A percentile compares a stretch with the other conserved stretches of the same genome.
Conservation (phyloP, 1,284 basidiomycete genomes). For the Ganoderma meredithae region DNA sequence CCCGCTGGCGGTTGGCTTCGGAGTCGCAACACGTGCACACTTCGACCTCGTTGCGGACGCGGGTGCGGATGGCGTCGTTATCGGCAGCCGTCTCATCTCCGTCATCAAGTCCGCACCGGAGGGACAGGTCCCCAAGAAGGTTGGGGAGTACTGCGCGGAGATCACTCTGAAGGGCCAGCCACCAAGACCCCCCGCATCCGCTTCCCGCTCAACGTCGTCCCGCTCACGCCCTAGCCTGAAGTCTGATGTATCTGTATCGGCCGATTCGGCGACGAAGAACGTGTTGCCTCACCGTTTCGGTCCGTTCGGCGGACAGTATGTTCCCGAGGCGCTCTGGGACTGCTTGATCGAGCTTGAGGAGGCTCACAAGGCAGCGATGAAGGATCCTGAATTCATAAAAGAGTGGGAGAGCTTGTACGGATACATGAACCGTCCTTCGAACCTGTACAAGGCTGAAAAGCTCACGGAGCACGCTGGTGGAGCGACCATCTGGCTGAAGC, state of each 20-base stretch:
- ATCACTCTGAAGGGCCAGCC: conserved; percentile 70
- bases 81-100: conserved; percentile 88
- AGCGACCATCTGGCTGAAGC: conserved; percentile 97
- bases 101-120: conserved; percentile 76
- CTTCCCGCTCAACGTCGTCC: conserved; percentile 32
- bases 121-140: conserved; percentile 61
- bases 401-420: conserved; percentile 91
- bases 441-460: conserved; percentile 75
- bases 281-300: conserved; percentile 89
- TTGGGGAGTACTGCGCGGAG: conserved; percentile 80
- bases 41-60: conserved; percentile 86
- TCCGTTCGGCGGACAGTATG: conserved; percentile 96
- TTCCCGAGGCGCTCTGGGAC: conserved; percentile 94
- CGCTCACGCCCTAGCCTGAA: conserved; percentile 35
- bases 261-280: conserved; percentile 46
- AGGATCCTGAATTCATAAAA: conserved; percentile 92
- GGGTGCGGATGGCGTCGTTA: conserved; percentile 95
- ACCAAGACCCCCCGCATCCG: conserved; percentile 35
- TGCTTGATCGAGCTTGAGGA: conserved; percentile 91
- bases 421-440: conserved; percentile 83
- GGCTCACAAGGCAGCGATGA: conserved; percentile 87
- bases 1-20: conserved; percentile 96
- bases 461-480: conserved; percentile 75
- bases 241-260: conserved; percentile 40
- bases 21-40: conserved; percentile 92